phyloP scores from a whole-genome alignment of 2,329 filamentous ascomycete genomes.

The Pyrenophora graminea region DNA sequence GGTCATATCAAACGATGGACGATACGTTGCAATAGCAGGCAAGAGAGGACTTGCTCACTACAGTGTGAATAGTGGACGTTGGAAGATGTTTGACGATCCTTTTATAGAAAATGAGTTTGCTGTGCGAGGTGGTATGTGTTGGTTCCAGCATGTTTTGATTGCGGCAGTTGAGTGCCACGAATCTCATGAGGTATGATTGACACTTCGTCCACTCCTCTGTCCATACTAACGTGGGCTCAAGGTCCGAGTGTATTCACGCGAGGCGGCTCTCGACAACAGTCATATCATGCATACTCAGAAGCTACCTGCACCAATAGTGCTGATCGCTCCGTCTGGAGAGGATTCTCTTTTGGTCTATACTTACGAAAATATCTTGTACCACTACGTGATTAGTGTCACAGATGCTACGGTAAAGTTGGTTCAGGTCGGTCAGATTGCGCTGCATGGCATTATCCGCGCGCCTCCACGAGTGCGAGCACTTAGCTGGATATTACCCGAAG shows the following conservation, averaged over 20 bases:
- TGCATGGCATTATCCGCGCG: conserved; percentile 93
- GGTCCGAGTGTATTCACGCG: conserved; percentile 89
- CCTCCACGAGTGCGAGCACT: conserved; percentile 89
- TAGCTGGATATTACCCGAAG: conserved; percentile 93
- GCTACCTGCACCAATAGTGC: conserved; percentile 83
- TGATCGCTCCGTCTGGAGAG: conserved; percentile 85
- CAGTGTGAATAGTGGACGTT: conserved; percentile 88
- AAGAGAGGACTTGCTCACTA: conserved; percentile 91
- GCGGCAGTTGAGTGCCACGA: conserved; percentile 87
- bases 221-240: conserved; percentile 34
- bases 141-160: conserved; percentile 94
- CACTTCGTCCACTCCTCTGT: not conserved
- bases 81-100: conserved; percentile 89
- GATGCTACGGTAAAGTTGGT: conserved; percentile 75
- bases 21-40: conserved; percentile 96
- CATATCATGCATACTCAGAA: conserved; percentile 76
- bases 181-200: conserved; percentile 67
- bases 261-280: conserved; percentile 73
- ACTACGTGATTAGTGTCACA: conserved; percentile 82
- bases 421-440: conserved; percentile 96
- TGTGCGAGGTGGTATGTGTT: conserved; percentile 95
- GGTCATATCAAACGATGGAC: conserved; percentile 86
- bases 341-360: conserved; percentile 97
- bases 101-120: conserved; percentile 86
- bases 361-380: conserved; percentile 92